Conservation (phyloP, 371 early-diverging fungal genomes). For the Mucor saturninus region DNA sequence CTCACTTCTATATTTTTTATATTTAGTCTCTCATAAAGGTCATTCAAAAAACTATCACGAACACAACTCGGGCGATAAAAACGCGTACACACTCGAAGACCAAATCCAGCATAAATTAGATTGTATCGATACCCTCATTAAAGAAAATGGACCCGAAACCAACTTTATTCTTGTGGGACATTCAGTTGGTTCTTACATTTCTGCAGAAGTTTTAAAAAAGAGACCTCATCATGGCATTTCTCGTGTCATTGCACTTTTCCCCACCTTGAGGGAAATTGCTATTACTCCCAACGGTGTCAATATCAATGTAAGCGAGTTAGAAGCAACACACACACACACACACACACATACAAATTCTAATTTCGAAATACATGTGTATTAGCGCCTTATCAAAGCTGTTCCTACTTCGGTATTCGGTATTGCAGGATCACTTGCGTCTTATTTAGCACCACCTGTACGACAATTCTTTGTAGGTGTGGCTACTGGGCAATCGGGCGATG, state of each 20-base stretch:
- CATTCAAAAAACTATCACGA: slow-evolving; percentile 48
- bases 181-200: slow-evolving; percentile 71
- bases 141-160: slow-evolving; percentile 54
- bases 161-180: slow-evolving; percentile 69
- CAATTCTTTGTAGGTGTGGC: slow-evolving; percentile 33
- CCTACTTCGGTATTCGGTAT: slow-evolving; percentile 42
- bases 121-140: slow-evolving; percentile 60
- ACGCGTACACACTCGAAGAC: slow-evolving; percentile 56
- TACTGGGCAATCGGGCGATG: slow-evolving; percentile 53
- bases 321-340: background rate
- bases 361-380: background rate
- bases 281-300: slow-evolving; percentile 76
- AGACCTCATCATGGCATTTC: slow-evolving; percentile 64
- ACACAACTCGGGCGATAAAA: slow-evolving; percentile 16
- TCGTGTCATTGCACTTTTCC: slow-evolving; percentile 75
- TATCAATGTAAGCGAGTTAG: slow-evolving; percentile 47
- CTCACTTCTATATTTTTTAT: background rate
- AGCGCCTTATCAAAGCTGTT: slow-evolving; percentile 48
- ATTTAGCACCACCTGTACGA: slow-evolving; percentile 41
- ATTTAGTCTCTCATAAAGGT: slow-evolving; percentile 62
- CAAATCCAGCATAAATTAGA: slow-evolving; percentile 73
- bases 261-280: slow-evolving; percentile 77
- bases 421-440: slow-evolving; percentile 40
- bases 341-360: background rate
- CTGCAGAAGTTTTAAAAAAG: slow-evolving; percentile 55